phyloP scores from a whole-genome alignment of 495 filamentous ascomycete genomes.

The Xylaria bambusicola region DNA sequence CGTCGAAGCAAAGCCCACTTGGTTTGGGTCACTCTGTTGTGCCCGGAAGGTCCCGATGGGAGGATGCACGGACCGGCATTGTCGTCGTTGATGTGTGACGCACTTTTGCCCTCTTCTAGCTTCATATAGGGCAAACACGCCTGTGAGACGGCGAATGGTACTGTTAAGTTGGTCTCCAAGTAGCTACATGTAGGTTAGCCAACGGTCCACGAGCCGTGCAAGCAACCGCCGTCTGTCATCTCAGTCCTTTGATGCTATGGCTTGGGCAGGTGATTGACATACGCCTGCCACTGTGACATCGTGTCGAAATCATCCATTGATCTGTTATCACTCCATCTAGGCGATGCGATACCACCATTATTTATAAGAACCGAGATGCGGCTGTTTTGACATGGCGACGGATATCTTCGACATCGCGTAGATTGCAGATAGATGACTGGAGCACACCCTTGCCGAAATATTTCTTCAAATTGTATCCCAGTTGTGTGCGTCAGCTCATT shows the following conservation, averaged over 20 bases:
- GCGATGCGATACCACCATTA: conserved; percentile 29
- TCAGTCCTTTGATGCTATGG: too few relatives aligned
- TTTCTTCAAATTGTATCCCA: not conserved
- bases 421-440: conserved; percentile 26
- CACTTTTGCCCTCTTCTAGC: not conserved
- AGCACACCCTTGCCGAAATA: conserved; percentile 11
- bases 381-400: conserved; percentile 23
- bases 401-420: conserved; percentile 33
- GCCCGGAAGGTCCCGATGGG: conserved; percentile 35
- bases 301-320: conserved; percentile 31
- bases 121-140: conserved; percentile 39
- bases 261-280: not conserved
- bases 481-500: conserved; percentile 32
- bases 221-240: too few relatives aligned
- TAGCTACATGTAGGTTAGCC: conserved; percentile 11
- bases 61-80: conserved; percentile 25
- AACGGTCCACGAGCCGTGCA: too few relatives aligned
- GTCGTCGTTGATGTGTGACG: not conserved
- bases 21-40: conserved; percentile 34
- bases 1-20: conserved; percentile 52
- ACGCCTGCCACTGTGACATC: conserved; percentile 32
- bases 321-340: conserved; percentile 29
- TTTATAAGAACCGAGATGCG: conserved; percentile 35
- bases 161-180: conserved; percentile 40
- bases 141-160: conserved; percentile 37